Base-by-base conservation (phyloP, 345 rosid genomes). In the Noccaea caerulescens region DNA sequence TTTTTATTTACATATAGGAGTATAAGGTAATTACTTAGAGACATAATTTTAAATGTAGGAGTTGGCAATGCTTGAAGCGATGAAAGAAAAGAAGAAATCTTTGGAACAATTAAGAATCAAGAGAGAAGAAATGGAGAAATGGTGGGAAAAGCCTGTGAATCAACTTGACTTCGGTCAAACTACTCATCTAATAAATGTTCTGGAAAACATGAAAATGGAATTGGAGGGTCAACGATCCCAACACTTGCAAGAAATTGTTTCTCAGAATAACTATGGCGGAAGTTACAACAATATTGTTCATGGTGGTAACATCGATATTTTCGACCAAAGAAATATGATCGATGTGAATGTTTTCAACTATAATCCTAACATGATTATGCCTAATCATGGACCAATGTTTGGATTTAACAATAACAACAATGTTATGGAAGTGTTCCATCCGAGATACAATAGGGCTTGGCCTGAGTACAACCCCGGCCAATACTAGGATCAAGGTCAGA, bases 121-220 rank as follows among this genome's bases (percentile, higher is more conserved):
- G 8, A 71, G 71, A 36, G 58, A 70, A 49, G 68, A 23, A 18
- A 6, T 10, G 0, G 68, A 63, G 41, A 64, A 69, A 30, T 82
- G 88, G 89, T 89, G 92, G 92, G 79, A 81, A 46, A 63, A 72
- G 2, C 88, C 88, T 8, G 34, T 55, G 0, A 80, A 80, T 0
- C 75, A 82, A 37, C 80, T 85, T 5, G 68, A 52, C 30, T 4
- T 58, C 6, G 4, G 32, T 1, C 83, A 85, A 74, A 79, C 77
- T 3, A 68, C 72, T 63, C 75, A 44, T 55, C 41, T 87, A 44
- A 80, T 63, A 44, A 23, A 13, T 3, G 58, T 76, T 0, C 10
- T 89, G 13, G 71, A 72, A 73, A 72, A 75, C 38, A 73, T 85
- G 27, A 84, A 47, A 69, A 76, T 36, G 36, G 75, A 75, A 5